phyloP scores from a whole-genome alignment of 2,329 filamentous ascomycete species.

The Neonectria ditissima region DNA sequence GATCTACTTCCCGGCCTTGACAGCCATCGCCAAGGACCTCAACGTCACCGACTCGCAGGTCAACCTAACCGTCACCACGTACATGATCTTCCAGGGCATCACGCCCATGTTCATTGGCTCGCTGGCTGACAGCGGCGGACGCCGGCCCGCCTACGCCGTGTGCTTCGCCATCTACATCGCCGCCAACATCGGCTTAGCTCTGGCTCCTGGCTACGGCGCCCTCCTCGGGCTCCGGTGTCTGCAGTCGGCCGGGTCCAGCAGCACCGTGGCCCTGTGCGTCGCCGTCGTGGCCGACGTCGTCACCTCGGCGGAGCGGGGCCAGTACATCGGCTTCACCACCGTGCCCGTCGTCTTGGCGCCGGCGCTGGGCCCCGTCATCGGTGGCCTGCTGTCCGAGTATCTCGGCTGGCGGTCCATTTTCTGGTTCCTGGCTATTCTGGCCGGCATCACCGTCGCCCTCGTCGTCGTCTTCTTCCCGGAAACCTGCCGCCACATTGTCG shows the following conservation, averaged over 20 bases:
- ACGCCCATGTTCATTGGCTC: constrained; percentile 68
- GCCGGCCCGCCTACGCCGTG: constrained; percentile 65
- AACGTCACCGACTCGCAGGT: constrained; percentile 56
- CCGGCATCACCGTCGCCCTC: constrained; percentile 54
- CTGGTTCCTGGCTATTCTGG: constrained; percentile 68
- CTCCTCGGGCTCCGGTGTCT: constrained; percentile 66
- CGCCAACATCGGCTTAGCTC: constrained; percentile 65
- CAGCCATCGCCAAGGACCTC: constrained; percentile 60
- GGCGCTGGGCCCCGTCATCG: constrained; percentile 66
- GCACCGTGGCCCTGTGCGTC: constrained; percentile 67
- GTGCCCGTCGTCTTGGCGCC: constrained; percentile 62
- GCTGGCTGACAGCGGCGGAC: constrained; percentile 65
- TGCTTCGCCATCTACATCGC: constrained; percentile 65
- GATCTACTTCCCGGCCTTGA: constrained; percentile 67
- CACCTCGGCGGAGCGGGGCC: constrained; percentile 71
- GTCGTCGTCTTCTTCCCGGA: constrained; percentile 65
- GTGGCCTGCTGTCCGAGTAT: constrained; percentile 67
- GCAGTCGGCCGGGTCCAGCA: constrained; percentile 69
- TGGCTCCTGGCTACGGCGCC: constrained; percentile 61
- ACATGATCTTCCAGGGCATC: constrained; percentile 71
- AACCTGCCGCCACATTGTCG: constrained; percentile 62
- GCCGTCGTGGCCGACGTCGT: constrained; percentile 74
- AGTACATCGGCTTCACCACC: constrained; percentile 67
- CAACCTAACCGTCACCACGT: constrained; percentile 66
- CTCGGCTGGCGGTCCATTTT: constrained; percentile 72